These are phyloP conservation scores for Ocimum tenuiflorum DNA, from an alignment of 257 asterid species.

Conservation along the genomic window DNA sequence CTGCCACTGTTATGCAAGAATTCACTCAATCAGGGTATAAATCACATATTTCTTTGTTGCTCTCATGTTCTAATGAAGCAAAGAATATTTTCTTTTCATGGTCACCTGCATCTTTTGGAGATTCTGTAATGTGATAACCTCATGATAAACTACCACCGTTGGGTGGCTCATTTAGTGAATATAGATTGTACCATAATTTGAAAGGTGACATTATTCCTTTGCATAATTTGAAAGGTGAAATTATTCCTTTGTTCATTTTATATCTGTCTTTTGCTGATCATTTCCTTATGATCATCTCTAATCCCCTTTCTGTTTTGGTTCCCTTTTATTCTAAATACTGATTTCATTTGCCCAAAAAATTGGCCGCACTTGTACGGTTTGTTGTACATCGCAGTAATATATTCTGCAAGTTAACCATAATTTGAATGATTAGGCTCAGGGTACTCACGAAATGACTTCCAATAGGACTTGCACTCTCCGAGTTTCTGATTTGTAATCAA, in stretches of 20 bases:
- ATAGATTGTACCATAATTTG: neutral
- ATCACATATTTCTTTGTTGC: neutral
- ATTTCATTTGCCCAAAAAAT: neutral
- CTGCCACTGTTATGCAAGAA: constrained; percentile 99
- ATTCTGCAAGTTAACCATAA: too few species aligned
- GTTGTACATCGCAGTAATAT: too few species aligned
- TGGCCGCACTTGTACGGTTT: neutral
- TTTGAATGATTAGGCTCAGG: neutral
- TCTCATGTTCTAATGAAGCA: neutral
- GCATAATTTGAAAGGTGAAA: too few species aligned
- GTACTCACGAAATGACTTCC: neutral
- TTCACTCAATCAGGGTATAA: constrained; percentile 98
- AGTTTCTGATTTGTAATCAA: neutral
- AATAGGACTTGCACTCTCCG: too few species aligned
- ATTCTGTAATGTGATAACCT: neutral
- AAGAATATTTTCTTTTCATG: neutral
- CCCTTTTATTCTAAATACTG: neutral
- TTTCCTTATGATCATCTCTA: too few species aligned
- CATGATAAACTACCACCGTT: neutral
- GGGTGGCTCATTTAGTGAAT: neutral
- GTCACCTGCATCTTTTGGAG: neutral
- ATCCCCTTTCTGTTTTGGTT: neutral
- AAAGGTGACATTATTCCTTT: neutral
- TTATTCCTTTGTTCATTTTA: constrained; percentile 2
- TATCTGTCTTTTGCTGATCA: neutral